phyloP scores from a whole-genome alignment of 2,329 filamentous ascomycete genomes.

The Orbilia oligospora region DNA sequence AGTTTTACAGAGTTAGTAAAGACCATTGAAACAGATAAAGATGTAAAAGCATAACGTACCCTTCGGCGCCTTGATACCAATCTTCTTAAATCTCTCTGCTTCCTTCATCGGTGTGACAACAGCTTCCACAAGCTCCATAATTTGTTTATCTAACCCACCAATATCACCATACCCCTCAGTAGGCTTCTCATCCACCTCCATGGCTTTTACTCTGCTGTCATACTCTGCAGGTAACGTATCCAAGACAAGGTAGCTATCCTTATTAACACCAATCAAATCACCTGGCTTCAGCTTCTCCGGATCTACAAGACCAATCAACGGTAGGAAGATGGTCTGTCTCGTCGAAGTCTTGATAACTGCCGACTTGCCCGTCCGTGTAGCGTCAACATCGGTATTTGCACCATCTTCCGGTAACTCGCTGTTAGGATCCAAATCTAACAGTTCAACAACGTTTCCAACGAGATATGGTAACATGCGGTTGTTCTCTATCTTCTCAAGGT shows the following conservation, averaged over 20 bases:
- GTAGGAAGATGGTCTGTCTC: slow-evolving; percentile 97
- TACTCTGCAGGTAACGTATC: slow-evolving; percentile 98
- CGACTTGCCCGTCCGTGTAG: slow-evolving; percentile 95
- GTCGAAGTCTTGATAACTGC: slow-evolving; percentile 99
- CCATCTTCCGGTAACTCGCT: slow-evolving; percentile 97
- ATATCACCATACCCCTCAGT: slow-evolving; percentile 99
- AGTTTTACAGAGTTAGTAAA: slow-evolving; percentile 57
- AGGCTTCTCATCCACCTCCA: slow-evolving; percentile 99
- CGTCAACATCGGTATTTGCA: slow-evolving; percentile 97
- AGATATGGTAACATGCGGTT: slow-evolving; percentile 99
- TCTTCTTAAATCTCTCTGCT: slow-evolving; percentile 98
- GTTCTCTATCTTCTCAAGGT: slow-evolving; percentile 98
- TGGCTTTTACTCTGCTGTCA: slow-evolving; percentile 98
- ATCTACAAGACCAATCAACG: slow-evolving; percentile 95
- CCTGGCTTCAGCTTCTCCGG: slow-evolving; percentile 94
- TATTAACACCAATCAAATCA: slow-evolving; percentile 98
- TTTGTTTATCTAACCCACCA: slow-evolving; percentile 97
- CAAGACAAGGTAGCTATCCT: slow-evolving; percentile 97
- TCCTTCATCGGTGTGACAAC: slow-evolving; percentile 99
- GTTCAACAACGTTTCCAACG: slow-evolving; percentile 97
- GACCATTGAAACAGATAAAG: neutral
- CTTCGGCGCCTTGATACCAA: slow-evolving; percentile 99
- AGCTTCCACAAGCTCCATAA: slow-evolving; percentile 97
- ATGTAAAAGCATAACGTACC: slow-evolving; percentile 72
- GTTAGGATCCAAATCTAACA: slow-evolving; percentile 94